Conservation (phyloP, 2,329 filamentous ascomycete genomes). For the Shiraia sp. region DNA sequence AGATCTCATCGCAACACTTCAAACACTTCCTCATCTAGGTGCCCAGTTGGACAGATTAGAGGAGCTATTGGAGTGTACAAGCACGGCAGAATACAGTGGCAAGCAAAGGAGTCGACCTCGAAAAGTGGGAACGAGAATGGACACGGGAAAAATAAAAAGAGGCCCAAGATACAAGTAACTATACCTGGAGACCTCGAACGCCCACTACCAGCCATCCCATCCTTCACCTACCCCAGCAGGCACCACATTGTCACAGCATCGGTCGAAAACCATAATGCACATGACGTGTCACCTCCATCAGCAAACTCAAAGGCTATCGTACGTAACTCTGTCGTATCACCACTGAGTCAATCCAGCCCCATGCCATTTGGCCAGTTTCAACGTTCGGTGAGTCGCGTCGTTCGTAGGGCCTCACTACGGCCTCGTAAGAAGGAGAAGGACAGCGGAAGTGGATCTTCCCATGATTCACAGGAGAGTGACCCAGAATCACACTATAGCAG, state of each 20-base stretch:
- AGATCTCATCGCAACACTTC: conserved; percentile 23
- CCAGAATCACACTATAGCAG: conserved; percentile 46
- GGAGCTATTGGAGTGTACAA: conserved; percentile 51
- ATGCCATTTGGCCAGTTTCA: conserved; percentile 18
- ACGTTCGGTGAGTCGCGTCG: conserved; percentile 13
- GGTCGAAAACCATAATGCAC: conserved; percentile 18
- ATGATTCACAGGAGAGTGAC: conserved; percentile 42
- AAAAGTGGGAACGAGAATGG: too few species aligned
- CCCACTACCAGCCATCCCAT: conserved; percentile 35
- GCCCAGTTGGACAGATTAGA: conserved; percentile 8
- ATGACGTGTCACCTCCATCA: conserved; percentile 41
- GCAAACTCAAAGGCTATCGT: conserved; percentile 20
- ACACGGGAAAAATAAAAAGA: conserved; percentile 19
- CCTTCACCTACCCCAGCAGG: conserved; percentile 25
- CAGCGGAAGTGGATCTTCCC: conserved; percentile 38
- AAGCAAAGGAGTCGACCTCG: too few species aligned
- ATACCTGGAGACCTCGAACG: conserved; percentile 40
- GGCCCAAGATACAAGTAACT: conserved; percentile 42
- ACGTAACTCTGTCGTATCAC: conserved; percentile 38
- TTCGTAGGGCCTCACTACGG: conserved; percentile 4
- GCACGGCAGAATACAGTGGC: conserved; percentile 51
- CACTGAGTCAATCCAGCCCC: conserved; percentile 25
- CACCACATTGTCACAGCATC: conserved; percentile 25
- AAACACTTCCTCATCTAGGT: conserved; percentile 14
- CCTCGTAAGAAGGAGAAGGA: conserved; percentile 12